Percentiles rank a stretch among this genome's conserved stretches.
Conservation (phyloP, 1,284 basidiomycete genomes). For the Ganoderma multipileum region DNA sequence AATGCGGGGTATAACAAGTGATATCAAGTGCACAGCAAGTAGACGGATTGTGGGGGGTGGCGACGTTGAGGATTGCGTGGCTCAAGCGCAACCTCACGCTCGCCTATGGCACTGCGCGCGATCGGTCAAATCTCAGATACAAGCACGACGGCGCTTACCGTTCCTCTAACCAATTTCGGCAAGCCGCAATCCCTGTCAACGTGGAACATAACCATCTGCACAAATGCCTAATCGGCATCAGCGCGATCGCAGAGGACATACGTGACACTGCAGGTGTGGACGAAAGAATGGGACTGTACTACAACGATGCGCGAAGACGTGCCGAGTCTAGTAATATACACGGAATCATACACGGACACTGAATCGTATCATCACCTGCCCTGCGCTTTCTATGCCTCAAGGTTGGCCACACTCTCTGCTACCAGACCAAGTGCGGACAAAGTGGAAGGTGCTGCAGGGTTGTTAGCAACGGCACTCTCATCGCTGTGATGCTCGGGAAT, state of each 20-base stretch:
- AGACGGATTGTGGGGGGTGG: background rate
- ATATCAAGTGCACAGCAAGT: background rate
- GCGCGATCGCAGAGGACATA: background rate
- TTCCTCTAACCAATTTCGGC: background rate
- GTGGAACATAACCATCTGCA: background rate
- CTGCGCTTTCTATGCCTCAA: conserved; percentile 16
- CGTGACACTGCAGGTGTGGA: background rate
- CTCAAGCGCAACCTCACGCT: background rate
- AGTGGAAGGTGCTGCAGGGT: conserved; percentile 50
- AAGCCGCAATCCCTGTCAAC: background rate
- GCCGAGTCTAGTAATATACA: background rate
- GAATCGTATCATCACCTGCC: background rate
- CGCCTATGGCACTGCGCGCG: background rate
- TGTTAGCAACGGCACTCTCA: background rate
- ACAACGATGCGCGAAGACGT: background rate
- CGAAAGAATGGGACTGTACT: background rate
- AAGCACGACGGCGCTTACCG: background rate
- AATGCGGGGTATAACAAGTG: background rate
- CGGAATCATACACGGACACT: background rate
- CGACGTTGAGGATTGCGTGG: background rate
- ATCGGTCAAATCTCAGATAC: background rate
- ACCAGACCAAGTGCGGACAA: conserved; percentile 59
- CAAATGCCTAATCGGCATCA: background rate
- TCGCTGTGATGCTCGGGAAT: background rate
- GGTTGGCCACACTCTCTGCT: conserved; percentile 45